Evolutionary conservation across 768 basidiomycete species (phyloP).

Genomic region (Guyanaporus albipodus): DNA sequence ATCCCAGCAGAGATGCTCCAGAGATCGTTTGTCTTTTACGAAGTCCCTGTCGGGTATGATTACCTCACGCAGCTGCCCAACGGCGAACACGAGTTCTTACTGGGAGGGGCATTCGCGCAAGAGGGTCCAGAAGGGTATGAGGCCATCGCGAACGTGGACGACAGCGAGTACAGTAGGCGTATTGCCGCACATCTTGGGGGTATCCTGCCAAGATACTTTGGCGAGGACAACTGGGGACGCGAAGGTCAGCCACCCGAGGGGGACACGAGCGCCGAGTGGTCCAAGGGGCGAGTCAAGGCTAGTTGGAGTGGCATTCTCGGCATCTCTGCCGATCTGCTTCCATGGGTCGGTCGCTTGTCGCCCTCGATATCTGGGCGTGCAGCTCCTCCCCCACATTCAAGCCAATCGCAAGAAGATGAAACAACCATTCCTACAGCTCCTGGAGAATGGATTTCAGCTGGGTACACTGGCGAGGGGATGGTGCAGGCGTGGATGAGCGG

Average conservation of each 20-base stretch:
- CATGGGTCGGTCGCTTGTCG: conserved; percentile 72
- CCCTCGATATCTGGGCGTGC: conserved; percentile 42
- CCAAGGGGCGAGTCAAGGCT: conserved; percentile 47
- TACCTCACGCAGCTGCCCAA: conserved; percentile 63
- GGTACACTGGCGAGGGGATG: conserved; percentile 74
- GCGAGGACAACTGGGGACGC: conserved; percentile 40
- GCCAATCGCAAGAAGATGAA: neutral
- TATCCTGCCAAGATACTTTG: conserved; percentile 52
- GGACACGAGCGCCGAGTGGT: conserved; percentile 26
- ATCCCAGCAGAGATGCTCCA: conserved; percentile 33
- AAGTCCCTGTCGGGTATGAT: conserved; percentile 44
- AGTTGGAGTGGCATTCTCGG: conserved; percentile 65
- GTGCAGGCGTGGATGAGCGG: conserved; percentile 66
- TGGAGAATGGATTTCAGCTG: conserved; percentile 73
- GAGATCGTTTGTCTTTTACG: conserved; percentile 59
- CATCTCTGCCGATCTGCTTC: conserved; percentile 54
- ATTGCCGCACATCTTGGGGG: conserved; percentile 39
- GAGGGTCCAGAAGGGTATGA: conserved; percentile 29
- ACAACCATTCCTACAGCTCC: conserved; percentile 28
- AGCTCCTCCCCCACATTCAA: conserved; percentile 15
- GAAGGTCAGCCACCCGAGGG: conserved; percentile 22
- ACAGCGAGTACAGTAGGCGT: conserved; percentile 29
- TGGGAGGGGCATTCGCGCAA: conserved; percentile 54
- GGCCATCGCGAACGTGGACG: conserved; percentile 39
- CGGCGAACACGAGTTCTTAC: conserved; percentile 51